These are phyloP conservation scores for Talaromyces sp. DNA, from an alignment of 2,329 filamentous ascomycete genomes.

Conservation along the genomic window DNA sequence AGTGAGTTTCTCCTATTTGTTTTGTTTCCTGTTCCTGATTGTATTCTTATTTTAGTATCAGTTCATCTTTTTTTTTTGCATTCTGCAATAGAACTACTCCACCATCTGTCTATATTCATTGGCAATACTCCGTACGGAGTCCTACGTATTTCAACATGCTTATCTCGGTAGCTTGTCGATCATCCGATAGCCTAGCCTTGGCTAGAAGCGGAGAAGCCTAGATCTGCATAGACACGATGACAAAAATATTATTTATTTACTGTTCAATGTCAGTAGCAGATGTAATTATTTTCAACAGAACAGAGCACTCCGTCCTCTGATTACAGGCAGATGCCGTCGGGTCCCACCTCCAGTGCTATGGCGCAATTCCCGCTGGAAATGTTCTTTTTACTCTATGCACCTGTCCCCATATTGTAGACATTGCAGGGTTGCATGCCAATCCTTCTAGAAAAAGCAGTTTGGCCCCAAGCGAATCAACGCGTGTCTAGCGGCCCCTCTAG, in stretches of 20 bases:
- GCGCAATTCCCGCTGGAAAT: not conserved
- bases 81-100: not conserved
- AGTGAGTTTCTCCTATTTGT: not conserved
- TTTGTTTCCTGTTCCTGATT: no score
- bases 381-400: not conserved
- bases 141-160: not conserved
- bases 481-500: not conserved
- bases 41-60: no score
- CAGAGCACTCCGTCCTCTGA: no score
- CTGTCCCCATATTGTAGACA: not conserved
- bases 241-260: not conserved
- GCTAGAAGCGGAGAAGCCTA: not conserved
- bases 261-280: no score
- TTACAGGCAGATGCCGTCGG: no score
- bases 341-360: not conserved
- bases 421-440: not conserved
- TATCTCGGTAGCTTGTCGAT: not conserved
- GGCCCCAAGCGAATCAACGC: not conserved
- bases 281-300: no score
- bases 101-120: no score
- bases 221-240: not conserved
- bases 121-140: no score
- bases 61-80: not conserved
- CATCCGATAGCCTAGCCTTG: not conserved
- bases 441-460: not conserved